Conservation (phyloP, 148 eudicot genomes). For the Silene conica region DNA sequence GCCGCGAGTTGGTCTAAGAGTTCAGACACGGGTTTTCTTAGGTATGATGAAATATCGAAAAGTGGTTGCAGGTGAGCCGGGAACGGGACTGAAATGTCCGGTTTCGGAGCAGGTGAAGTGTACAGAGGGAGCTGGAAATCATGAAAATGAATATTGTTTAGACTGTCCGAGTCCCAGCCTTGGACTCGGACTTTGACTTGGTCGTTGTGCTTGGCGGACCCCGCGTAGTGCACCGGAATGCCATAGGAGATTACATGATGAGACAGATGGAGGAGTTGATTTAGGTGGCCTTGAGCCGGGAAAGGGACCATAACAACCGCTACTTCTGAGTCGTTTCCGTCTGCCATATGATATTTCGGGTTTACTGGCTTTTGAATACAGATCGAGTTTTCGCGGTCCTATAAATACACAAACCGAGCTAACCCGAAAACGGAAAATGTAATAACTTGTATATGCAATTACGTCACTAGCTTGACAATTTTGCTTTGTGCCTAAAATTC, state of each 20-base stretch:
- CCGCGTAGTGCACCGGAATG: constrained; percentile 42
- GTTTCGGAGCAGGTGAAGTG: constrained; percentile 26
- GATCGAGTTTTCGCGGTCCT: background rate
- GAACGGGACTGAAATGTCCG: background rate
- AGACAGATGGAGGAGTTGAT: constrained; percentile 59
- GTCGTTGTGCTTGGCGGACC: constrained; percentile 31
- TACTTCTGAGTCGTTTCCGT: background rate
- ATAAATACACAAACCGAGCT: too few relatives aligned
- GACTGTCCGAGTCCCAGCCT: constrained; percentile 7
- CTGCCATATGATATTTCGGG: background rate
- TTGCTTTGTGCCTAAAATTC: background rate
- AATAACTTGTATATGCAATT: background rate
- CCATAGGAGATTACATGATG: constrained; percentile 32
- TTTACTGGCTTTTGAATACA: background rate
- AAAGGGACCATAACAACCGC: background rate
- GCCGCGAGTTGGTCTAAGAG: constrained; percentile 28
- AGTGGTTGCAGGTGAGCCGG: constrained; percentile 41
- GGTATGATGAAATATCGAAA: constrained; percentile 21
- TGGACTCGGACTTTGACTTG: constrained; percentile 35
- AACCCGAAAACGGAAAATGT: too few relatives aligned
- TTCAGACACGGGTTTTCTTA: constrained; percentile 27
- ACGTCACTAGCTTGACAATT: background rate
- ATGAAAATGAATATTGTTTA: constrained; percentile 35
- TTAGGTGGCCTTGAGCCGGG: constrained; percentile 49
- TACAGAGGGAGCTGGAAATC: constrained; percentile 32